A percentile compares a stretch with the other conserved stretches of the same genome.
Conservation (phyloP, 2,329 filamentous ascomycete species). For the Penicillium sp. region DNA sequence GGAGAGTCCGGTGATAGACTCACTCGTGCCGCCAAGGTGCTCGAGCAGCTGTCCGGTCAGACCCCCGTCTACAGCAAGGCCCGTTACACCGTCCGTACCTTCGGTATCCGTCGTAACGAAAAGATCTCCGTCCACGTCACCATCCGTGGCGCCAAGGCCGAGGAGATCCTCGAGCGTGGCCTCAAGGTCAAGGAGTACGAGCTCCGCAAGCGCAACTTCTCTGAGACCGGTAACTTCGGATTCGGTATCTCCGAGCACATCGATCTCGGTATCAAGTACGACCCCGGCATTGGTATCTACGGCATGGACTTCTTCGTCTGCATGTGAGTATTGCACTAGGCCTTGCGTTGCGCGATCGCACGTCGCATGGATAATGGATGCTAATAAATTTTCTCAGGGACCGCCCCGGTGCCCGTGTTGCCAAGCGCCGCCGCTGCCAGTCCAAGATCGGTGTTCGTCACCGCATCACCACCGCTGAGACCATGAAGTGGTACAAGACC, state of each 20-base stretch:
- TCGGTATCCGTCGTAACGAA: slow-evolving; percentile 99
- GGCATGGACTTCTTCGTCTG: slow-evolving; percentile 99
- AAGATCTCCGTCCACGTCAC: slow-evolving; percentile 99
- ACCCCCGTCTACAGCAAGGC: slow-evolving; percentile 99
- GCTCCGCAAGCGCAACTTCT: slow-evolving; percentile 99
- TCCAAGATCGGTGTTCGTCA: slow-evolving; percentile 81
- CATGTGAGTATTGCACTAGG: slow-evolving; percentile 64
- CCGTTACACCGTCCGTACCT: slow-evolving; percentile 99
- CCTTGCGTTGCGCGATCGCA: too few species aligned
- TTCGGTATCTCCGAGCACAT: slow-evolving; percentile 99
- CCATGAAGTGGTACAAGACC: slow-evolving; percentile 95
- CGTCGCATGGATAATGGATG: not conserved
- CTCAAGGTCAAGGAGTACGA: slow-evolving; percentile 99
- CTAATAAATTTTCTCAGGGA: slow-evolving; percentile 55
- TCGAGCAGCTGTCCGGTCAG: slow-evolving; percentile 99
- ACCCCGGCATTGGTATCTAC: slow-evolving; percentile 97
- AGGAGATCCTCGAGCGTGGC: slow-evolving; percentile 99
- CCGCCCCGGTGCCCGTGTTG: slow-evolving; percentile 96
- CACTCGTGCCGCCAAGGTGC: slow-evolving; percentile 98
- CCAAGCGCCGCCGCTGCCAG: slow-evolving; percentile 89
- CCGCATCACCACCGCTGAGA: slow-evolving; percentile 92
- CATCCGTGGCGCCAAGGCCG: slow-evolving; percentile 97
- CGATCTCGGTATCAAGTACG: slow-evolving; percentile 99
- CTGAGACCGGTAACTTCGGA: slow-evolving; percentile 98
- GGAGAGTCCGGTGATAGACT: slow-evolving; percentile 99